A percentile compares a stretch with the other conserved stretches of the same genome.
phyloP scores from a whole-genome alignment of 345 rosid genomes.

The Sapria himalayana region DNA sequence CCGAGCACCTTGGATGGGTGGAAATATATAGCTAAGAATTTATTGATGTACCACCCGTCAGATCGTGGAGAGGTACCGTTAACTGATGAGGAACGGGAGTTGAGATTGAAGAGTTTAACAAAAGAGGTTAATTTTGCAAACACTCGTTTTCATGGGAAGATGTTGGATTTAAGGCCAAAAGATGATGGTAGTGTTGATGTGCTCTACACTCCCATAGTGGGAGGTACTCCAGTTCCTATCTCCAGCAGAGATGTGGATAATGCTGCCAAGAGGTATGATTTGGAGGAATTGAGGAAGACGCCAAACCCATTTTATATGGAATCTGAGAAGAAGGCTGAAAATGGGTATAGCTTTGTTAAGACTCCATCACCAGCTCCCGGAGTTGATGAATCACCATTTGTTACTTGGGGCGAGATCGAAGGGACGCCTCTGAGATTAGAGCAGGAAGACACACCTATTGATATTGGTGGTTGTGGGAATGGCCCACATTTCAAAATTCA shows the following conservation, averaged over 20 bases:
- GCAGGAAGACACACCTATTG: constrained; percentile 68
- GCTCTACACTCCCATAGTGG: constrained; percentile 60
- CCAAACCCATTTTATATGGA: constrained; percentile 62
- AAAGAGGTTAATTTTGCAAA: constrained; percentile 51
- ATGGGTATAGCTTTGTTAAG: constrained; percentile 73
- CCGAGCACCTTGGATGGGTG: constrained; percentile 69
- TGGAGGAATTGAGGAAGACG: constrained; percentile 76
- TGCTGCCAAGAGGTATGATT: constrained; percentile 50
- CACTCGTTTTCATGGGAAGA: constrained; percentile 80
- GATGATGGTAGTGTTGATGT: constrained; percentile 70
- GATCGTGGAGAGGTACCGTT: constrained; percentile 72
- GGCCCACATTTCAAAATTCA: constrained; percentile 74
- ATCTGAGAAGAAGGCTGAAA: constrained; percentile 50
- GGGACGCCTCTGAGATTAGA: constrained; percentile 90
- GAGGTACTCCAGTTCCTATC: constrained; percentile 49
- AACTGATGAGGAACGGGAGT: constrained; percentile 54
- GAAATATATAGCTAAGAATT: constrained; percentile 74
- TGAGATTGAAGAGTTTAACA: constrained; percentile 44
- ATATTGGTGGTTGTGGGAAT: constrained; percentile 72
- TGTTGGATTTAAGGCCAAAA: constrained; percentile 60
- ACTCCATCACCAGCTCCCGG: constrained; percentile 97
- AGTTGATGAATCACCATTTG: constrained; percentile 71
- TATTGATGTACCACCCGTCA: constrained; percentile 87
- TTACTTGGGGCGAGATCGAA: constrained; percentile 98
- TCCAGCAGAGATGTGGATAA: constrained; percentile 51